Percentiles rank a stretch among this genome's conserved stretches.
Conservation (phyloP, 148 eudicot genomes). For the Diospyros kaki region DNA sequence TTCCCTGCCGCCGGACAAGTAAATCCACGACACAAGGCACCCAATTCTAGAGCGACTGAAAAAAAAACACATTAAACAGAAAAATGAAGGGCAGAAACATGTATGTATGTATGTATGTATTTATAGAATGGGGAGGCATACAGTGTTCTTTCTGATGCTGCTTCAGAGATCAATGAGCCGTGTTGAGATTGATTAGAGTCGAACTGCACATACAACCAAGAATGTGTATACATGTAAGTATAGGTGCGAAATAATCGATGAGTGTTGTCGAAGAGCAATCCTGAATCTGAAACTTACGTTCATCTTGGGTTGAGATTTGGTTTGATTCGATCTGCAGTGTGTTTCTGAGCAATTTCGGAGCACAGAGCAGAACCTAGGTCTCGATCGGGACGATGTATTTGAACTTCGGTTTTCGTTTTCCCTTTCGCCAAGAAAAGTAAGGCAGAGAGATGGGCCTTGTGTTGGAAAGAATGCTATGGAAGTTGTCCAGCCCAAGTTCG, state of each 20-base stretch:
- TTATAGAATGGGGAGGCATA: background rate
- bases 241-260: background rate
- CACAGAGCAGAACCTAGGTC: background rate
- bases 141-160: slow-evolving; percentile 16
- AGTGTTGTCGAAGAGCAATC: background rate
- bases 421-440: background rate
- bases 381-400: background rate
- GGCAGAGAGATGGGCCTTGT: background rate
- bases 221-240: background rate
- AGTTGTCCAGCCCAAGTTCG: too few relatives aligned
- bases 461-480: too few relatives aligned
- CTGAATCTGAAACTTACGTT: background rate
- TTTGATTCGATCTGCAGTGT: background rate
- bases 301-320: background rate
- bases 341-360: background rate
- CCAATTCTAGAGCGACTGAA: too few relatives aligned
- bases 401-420: background rate
- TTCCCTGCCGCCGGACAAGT: too few relatives aligned
- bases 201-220: background rate
- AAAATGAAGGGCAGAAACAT: background rate
- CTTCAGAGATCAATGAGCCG: background rate
- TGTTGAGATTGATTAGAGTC: slow-evolving; percentile 9
- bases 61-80: too few relatives aligned
- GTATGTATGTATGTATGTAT: background rate
- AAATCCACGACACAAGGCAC: too few relatives aligned